Percentiles rank a stretch among this genome's conserved stretches.
These are phyloP conservation scores for Zangia roseola DNA, from an alignment of 768 basidiomycete species.

Conservation along the genomic window DNA sequence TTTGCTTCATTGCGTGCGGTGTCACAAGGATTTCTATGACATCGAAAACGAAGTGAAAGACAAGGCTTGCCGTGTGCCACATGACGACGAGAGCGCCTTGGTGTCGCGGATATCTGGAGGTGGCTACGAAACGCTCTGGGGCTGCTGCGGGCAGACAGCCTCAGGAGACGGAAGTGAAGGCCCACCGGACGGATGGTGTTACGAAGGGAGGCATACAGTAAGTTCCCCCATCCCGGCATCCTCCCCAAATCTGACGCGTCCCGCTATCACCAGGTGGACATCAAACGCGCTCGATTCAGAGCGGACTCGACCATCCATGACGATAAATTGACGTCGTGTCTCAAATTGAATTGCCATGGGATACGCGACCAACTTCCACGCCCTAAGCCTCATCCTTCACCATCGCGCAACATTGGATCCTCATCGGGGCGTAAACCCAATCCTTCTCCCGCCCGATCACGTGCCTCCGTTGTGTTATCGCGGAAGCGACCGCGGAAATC, in stretches of 20 bases:
- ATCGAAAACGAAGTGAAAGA: slow-evolving; percentile 65
- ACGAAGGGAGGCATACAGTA: slow-evolving; percentile 77
- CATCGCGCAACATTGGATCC: neutral
- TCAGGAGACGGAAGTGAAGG: slow-evolving; percentile 80
- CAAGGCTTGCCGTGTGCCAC: slow-evolving; percentile 63
- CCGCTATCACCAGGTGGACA: slow-evolving; percentile 50
- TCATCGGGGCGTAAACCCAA: slow-evolving; percentile 24
- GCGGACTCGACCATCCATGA: slow-evolving; percentile 64
- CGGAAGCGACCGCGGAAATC: slow-evolving; percentile 28
- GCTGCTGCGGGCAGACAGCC: slow-evolving; percentile 69
- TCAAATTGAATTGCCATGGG: slow-evolving; percentile 52
- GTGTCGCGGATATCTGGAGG: slow-evolving; percentile 56
- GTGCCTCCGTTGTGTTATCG: slow-evolving; percentile 2
- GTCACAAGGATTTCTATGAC: slow-evolving; percentile 68
- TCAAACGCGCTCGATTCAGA: slow-evolving; percentile 75
- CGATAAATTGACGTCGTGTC: slow-evolving; percentile 69
- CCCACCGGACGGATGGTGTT: slow-evolving; percentile 86
- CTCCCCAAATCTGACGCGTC: neutral
- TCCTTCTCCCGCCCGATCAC: slow-evolving; percentile 25
- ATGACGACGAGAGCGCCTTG: slow-evolving; percentile 79
- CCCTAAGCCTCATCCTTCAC: neutral
- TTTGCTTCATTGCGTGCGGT: slow-evolving; percentile 69
- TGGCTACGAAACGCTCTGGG: slow-evolving; percentile 58
- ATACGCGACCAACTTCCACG: slow-evolving; percentile 25
- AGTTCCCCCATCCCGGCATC: neutral